Percentiles rank a stretch among this genome's conserved stretches.
phyloP scores from a whole-genome alignment of 768 basidiomycete species.

The Rhodosporidiobolus sp. region DNA sequence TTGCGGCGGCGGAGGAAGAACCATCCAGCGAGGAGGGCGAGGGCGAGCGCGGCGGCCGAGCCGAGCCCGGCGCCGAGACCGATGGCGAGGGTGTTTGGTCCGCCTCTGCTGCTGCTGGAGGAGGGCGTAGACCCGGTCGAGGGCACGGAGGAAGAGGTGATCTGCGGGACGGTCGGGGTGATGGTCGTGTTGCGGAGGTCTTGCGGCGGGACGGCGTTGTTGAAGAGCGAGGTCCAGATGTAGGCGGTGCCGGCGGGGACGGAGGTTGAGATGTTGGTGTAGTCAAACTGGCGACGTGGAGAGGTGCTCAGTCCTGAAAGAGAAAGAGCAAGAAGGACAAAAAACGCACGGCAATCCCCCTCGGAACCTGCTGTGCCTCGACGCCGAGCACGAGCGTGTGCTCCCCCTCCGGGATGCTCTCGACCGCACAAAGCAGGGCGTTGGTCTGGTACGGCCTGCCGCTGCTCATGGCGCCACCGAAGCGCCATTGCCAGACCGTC shows the following conservation, averaged over 20 bases:
- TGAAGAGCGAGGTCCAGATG: neutral
- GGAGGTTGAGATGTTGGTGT: neutral
- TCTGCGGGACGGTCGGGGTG: neutral
- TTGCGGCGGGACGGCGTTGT: neutral
- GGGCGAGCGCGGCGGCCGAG: neutral
- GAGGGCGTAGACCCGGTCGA: neutral
- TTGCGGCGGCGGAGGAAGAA: neutral
- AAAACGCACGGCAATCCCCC: neutral
- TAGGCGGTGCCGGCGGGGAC: neutral
- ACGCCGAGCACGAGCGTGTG: neutral
- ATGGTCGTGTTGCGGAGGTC: conserved; percentile 1
- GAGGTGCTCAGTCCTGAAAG: neutral
- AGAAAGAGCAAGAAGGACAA: no score
- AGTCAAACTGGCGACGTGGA: neutral
- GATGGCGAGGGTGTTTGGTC: neutral
- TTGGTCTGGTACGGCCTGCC: neutral
- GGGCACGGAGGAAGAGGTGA: neutral
- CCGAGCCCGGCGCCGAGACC: conserved; percentile 4
- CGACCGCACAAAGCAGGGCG: neutral
- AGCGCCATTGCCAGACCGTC: no score
- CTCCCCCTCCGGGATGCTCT: neutral
- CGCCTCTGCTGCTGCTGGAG: neutral
- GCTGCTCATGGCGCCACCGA: neutral
- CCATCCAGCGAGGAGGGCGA: neutral
- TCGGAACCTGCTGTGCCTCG: neutral